Conservation (phyloP, 306 rosid genomes). For the Pyrus betulifolia region DNA sequence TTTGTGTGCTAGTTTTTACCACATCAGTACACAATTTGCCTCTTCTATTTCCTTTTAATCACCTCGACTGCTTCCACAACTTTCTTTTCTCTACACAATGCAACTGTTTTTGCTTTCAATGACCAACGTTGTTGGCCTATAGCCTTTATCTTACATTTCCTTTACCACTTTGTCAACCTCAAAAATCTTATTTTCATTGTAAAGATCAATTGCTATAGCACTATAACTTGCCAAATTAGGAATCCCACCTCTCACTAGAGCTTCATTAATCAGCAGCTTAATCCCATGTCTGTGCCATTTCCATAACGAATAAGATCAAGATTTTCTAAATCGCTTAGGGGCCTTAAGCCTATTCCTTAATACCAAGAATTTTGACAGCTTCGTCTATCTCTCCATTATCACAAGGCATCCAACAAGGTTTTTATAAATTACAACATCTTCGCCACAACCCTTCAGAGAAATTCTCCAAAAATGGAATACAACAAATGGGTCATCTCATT, state of each 20-base stretch:
- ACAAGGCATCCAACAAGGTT: slow-evolving; percentile 27
- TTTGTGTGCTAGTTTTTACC: no score
- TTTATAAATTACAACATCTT: slow-evolving; percentile 31
- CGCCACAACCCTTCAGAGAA: slow-evolving; percentile 41
- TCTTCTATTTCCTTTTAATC: slow-evolving; percentile 23
- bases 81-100: slow-evolving; percentile 27
- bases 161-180: slow-evolving; percentile 25
- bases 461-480: slow-evolving; percentile 47
- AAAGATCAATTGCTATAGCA: slow-evolving; percentile 35
- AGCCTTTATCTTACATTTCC: slow-evolving; percentile 23
- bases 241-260: slow-evolving; percentile 34
- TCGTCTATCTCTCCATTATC: slow-evolving; percentile 27
- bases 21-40: slow-evolving; percentile 14
- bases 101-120: slow-evolving; percentile 30
- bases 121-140: slow-evolving; percentile 19
- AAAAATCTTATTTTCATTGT: slow-evolving; percentile 15
- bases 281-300: slow-evolving; percentile 6
- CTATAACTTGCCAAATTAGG: slow-evolving; percentile 32
- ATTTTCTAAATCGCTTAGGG: slow-evolving; percentile 12
- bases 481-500: slow-evolving; percentile 36
- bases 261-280: slow-evolving; percentile 22
- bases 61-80: slow-evolving; percentile 28
- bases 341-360: slow-evolving; percentile 36
- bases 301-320: slow-evolving; percentile 13
- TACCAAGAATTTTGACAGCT: slow-evolving; percentile 31